Percentiles rank a stretch among this genome's conserved stretches.
These are phyloP conservation scores for Chlorella sp. DNA, from an alignment of 139 green algal species.

Conservation along the genomic window DNA sequence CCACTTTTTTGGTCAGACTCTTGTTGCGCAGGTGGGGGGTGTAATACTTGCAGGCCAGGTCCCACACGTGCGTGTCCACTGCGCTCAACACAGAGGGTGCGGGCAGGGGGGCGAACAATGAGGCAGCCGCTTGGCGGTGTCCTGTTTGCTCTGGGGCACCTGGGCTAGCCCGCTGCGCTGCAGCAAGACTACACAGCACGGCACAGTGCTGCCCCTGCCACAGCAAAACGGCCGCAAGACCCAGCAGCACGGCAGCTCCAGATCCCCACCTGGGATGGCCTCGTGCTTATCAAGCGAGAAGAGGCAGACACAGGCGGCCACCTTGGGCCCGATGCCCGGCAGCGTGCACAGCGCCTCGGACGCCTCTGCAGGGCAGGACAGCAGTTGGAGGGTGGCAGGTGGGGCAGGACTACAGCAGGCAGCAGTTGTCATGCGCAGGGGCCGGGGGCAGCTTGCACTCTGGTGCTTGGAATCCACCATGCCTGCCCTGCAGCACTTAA, in stretches of 20 bases:
- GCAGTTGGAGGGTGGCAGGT: no score
- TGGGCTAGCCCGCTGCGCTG: background rate
- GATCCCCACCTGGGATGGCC: conserved; percentile 58
- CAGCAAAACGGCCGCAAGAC: no score
- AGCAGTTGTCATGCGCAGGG: background rate
- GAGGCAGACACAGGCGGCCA: conserved; percentile 91
- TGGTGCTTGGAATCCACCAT: background rate
- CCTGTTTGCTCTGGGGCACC: no score
- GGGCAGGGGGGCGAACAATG: background rate
- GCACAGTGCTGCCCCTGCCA: no score
- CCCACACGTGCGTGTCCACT: conserved; percentile 98
- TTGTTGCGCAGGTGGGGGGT: conserved; percentile 75
- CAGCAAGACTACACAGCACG: no score
- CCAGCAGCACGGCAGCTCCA: no score
- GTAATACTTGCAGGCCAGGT: conserved; percentile 81
- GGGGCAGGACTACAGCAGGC: no score
- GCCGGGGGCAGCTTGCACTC: background rate
- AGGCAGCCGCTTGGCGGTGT: background rate
- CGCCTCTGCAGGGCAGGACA: conserved; percentile 62
- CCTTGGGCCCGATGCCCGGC: conserved; percentile 94
- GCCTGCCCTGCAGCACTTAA: background rate
- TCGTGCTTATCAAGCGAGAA: conserved; percentile 93
- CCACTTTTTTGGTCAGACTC: conserved; percentile 72
- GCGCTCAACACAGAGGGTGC: conserved; percentile 40
- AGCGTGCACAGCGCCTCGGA: conserved; percentile 71